Evolutionary conservation across 768 basidiomycete species (phyloP), one percentile per base, ranked within the genome.

Genomic region (Russula sp.): DNA sequence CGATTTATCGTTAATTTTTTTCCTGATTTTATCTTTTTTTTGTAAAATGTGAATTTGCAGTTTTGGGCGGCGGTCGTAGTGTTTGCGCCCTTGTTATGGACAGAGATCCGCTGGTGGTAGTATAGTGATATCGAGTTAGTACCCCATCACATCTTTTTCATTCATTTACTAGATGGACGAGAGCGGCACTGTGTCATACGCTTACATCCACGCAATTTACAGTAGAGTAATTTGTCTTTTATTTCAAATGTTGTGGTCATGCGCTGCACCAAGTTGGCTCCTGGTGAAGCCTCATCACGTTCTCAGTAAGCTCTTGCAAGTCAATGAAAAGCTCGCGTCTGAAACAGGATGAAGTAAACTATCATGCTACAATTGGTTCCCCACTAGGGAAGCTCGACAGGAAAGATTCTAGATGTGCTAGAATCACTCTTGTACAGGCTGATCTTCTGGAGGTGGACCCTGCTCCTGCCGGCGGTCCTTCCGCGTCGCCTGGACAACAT

Each of bases 31-130:
- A 6, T 20, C n/a, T n/a, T 18, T 18, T 55, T 49, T n/a, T 5
- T 42, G 7, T 13, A 43, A 11, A 29, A 29, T 29, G 25, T 29
- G 3, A 29, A 2, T 29, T 29, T 29, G 16, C 70, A 93, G 89
- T 88, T 98, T 72, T 95, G 86, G 83, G 93, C 87, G 2, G 95
- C 95, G 0, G 88, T 87, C 61, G 72, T 93, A n/a, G 93, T 98
- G 1, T 86, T 98, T 66, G 76, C 89, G 9, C 95, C 95, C 0
- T 77, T 96, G 34, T 73, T 98, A 10, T 96, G 91, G 91, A 81
- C 85, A 10, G 95, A 98, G 73, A 78, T 95, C 35, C 76, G 85
- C 34, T 89, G 86, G 86, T 88, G 86, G 84, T 66, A 59, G 50
- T 56, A 45, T 43, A 11, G 10, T 7, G 54, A 55, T 6, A 18